Conservation (phyloP, 805 yeast species). For the Kodamaea fukazawae region DNA sequence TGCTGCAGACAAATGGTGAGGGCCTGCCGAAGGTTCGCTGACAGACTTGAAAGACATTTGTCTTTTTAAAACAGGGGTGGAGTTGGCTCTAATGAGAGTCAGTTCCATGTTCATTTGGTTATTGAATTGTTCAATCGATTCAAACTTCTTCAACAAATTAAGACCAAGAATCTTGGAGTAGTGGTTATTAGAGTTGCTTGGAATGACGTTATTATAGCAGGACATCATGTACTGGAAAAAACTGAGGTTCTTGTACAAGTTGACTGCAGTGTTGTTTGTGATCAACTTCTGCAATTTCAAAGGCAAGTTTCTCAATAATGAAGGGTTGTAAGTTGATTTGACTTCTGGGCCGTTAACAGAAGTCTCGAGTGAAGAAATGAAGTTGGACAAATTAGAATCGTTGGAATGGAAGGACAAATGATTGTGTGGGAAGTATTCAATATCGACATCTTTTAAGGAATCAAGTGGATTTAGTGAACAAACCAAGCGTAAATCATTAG, state of each 20-base stretch:
- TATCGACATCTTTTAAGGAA: constrained; percentile 1
- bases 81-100: constrained; percentile 14
- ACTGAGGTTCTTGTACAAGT: constrained; percentile 31
- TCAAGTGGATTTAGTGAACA: constrained; percentile 2
- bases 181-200: constrained; percentile 34
- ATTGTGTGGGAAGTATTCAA: constrained; percentile 36
- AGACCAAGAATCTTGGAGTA: constrained; percentile 33
- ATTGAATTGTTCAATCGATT: constrained; percentile 29
- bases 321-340: constrained; percentile 17
- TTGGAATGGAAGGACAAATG: constrained; percentile 32
- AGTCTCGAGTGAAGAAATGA: constrained; percentile 27
- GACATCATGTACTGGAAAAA: constrained; percentile 39
- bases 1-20: neutral
- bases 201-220: constrained; percentile 37
- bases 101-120: constrained; percentile 21
- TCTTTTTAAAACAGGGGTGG: constrained; percentile 23
- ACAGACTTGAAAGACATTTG: constrained; percentile 25
- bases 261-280: constrained; percentile 26
- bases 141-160: constrained; percentile 38
- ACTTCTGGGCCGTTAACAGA: constrained; percentile 9
- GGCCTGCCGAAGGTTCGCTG: constrained; percentile 1
- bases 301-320: constrained; percentile 29
- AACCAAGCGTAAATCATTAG: constrained; percentile 17
- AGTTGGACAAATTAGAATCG: constrained; percentile 37
- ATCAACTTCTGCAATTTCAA: constrained; percentile 34